Evolutionary conservation across 176 grass and related monocot genomes (phyloP).

Genomic region (Zea luxurians): DNA sequence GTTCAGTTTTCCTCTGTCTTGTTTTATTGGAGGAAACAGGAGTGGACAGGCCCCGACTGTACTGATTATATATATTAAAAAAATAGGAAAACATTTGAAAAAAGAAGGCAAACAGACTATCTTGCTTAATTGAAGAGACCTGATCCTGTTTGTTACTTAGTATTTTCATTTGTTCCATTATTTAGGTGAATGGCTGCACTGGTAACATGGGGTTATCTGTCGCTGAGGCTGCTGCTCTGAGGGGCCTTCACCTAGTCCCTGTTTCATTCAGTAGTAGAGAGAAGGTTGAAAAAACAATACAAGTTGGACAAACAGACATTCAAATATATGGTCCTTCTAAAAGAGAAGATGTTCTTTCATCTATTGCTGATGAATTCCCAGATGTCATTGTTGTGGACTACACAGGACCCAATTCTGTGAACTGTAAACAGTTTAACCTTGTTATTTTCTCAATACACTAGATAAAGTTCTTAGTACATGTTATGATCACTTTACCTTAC

Average conservation of each 20-base stretch:
- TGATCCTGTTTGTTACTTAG: neutral
- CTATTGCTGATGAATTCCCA: slow-evolving; percentile 60
- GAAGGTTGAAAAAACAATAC: slow-evolving; percentile 56
- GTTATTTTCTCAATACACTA: neutral
- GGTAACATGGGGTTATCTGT: slow-evolving; percentile 81
- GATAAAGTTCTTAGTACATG: slow-evolving; percentile 12
- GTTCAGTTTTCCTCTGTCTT: neutral
- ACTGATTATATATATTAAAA: neutral
- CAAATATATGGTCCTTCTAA: slow-evolving; percentile 65
- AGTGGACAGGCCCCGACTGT: neutral
- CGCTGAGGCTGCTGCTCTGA: slow-evolving; percentile 59
- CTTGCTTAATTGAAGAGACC: neutral
- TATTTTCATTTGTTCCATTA: slow-evolving; percentile 25
- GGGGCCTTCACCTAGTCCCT: slow-evolving; percentile 76
- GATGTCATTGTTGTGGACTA: slow-evolving; percentile 89
- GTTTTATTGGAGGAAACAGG: neutral
- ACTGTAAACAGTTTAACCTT: slow-evolving; percentile 57
- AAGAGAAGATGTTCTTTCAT: slow-evolving; percentile 77
- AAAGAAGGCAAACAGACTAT: neutral
- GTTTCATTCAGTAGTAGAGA: slow-evolving; percentile 80
- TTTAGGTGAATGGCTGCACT: slow-evolving; percentile 90
- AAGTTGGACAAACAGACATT: slow-evolving; percentile 52
- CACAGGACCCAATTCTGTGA: slow-evolving; percentile 73
- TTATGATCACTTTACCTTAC: slow-evolving; percentile 8
- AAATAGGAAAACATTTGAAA: neutral